phyloP scores from a whole-genome alignment of 495 filamentous ascomycete genomes.

The Tuber aestivum region DNA sequence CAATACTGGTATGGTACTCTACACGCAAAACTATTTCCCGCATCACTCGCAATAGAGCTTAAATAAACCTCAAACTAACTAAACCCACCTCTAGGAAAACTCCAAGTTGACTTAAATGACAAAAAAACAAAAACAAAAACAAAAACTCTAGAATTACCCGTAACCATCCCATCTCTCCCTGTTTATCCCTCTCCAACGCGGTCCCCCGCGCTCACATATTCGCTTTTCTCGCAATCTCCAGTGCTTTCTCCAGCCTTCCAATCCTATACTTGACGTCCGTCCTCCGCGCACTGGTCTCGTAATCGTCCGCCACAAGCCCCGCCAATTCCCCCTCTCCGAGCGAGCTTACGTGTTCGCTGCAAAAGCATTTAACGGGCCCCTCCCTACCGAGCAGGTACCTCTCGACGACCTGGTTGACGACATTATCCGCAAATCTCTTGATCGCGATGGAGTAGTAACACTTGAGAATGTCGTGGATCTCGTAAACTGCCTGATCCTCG shows the following conservation, averaged over 20 bases:
- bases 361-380: conserved; percentile 42
- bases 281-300: conserved; percentile 39
- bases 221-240: conserved; percentile 41
- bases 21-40: neutral
- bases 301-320: conserved; percentile 51
- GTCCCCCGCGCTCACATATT: neutral
- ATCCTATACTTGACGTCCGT: conserved; percentile 45
- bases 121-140: too few relatives aligned
- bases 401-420: conserved; percentile 46
- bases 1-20: too few relatives aligned
- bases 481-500: conserved; percentile 44
- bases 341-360: conserved; percentile 44
- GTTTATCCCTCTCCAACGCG: neutral
- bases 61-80: too few relatives aligned
- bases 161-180: neutral
- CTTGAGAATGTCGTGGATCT: conserved; percentile 47
- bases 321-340: conserved; percentile 45
- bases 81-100: neutral
- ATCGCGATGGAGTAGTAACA: conserved; percentile 47
- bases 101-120: too few relatives aligned
- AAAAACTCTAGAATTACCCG: neutral
- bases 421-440: conserved; percentile 47
- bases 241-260: conserved; percentile 45
- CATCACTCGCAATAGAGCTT: neutral
- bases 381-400: conserved; percentile 39